A percentile compares a stretch with the other conserved stretches of the same genome.
Conservation (phyloP, 345 rosid species). For the Citrus australasica region DNA sequence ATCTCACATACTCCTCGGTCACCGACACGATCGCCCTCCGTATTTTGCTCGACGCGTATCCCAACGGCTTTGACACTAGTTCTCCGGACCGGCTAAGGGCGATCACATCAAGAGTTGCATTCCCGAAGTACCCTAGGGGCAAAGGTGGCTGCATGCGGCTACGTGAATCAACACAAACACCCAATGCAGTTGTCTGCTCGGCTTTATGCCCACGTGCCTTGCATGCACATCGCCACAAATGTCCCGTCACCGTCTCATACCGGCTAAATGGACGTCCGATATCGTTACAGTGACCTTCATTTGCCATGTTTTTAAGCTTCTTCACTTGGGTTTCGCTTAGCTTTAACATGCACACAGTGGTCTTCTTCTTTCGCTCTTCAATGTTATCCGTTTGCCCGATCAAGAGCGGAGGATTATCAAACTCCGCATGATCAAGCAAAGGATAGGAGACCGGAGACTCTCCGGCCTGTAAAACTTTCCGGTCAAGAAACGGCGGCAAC, state of each 20-base stretch:
- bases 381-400: conserved; percentile 31
- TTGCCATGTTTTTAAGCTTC: conserved; percentile 39
- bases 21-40: conserved; percentile 41
- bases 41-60: conserved; percentile 35
- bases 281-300: conserved; percentile 8
- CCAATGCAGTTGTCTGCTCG: conserved; percentile 47
- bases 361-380: conserved; percentile 42
- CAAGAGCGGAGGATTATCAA: conserved; percentile 43
- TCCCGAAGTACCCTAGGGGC: conserved; percentile 35
- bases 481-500: conserved; percentile 34
- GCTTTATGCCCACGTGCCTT: conserved; percentile 32
- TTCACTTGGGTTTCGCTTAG: conserved; percentile 42
- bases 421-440: conserved; percentile 33
- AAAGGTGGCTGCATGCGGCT: conserved; percentile 37
- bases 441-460: conserved; percentile 21
- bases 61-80: conserved; percentile 37
- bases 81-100: conserved; percentile 38
- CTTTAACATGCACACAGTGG: conserved; percentile 40
- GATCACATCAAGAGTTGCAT: conserved; percentile 42
- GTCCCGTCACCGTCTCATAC: conserved; percentile 36
- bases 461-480: conserved; percentile 37
- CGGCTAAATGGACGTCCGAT: conserved; percentile 34
- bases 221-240: conserved; percentile 38
- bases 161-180: conserved; percentile 44
- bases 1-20: conserved; percentile 31